Evolutionary conservation across 176 grass and related monocot species (phyloP).

Genomic region (Raddia distichophylla): DNA sequence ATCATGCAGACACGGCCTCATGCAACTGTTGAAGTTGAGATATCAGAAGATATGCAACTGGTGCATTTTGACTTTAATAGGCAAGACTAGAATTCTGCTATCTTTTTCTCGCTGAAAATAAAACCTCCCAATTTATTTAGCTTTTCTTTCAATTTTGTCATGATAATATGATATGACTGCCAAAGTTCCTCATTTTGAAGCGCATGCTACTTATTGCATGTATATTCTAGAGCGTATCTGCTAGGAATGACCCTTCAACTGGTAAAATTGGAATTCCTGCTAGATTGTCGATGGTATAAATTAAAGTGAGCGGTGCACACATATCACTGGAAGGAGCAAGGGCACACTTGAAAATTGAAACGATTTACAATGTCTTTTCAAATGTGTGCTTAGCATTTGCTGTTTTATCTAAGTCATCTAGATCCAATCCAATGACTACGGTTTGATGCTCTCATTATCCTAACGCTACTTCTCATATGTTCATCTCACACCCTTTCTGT

Average conservation of each 20-base stretch:
- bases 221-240: background rate
- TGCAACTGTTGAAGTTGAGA: slow-evolving; percentile 98
- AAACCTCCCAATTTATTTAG: background rate
- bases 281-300: background rate
- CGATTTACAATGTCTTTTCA: background rate
- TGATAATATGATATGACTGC: slow-evolving; percentile 1
- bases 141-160: slow-evolving; percentile 5
- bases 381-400: background rate
- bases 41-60: slow-evolving; percentile 98
- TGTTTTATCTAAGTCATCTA: background rate
- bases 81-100: slow-evolving; percentile 35
- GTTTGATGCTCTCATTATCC: background rate
- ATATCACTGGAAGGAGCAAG: background rate
- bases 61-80: slow-evolving; percentile 93
- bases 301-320: no score
- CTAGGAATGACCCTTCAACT: slow-evolving; percentile 12
- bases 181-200: slow-evolving; percentile 8
- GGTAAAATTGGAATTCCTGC: slow-evolving; percentile 16
- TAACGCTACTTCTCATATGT: background rate
- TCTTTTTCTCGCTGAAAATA: background rate
- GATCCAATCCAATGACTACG: background rate
- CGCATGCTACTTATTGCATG: background rate
- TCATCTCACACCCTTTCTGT: background rate
- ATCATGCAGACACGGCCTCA: slow-evolving; percentile 82
- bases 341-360: background rate